phyloP scores from a whole-genome alignment of 768 basidiomycete species.

The Russula sp. region DNA sequence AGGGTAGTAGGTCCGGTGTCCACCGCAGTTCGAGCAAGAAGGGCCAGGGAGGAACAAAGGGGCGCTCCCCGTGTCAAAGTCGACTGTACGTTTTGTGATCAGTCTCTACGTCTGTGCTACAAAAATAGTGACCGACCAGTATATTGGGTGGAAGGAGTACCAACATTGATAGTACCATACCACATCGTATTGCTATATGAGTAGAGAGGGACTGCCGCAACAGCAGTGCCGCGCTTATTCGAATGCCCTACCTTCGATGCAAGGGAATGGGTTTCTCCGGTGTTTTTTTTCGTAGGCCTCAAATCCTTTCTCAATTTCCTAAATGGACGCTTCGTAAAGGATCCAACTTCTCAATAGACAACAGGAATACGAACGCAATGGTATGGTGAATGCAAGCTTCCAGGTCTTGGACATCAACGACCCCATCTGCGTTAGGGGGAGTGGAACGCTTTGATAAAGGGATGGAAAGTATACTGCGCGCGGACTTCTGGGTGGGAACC shows the following conservation, averaged over 20 bases:
- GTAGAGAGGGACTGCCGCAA: not conserved
- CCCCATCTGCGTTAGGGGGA: too few species aligned
- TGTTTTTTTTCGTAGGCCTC: not conserved
- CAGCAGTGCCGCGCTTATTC: not conserved
- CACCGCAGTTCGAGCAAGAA: not conserved
- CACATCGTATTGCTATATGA: not conserved
- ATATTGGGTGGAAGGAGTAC: not conserved
- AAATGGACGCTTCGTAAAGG: not conserved
- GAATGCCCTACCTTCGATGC: not conserved
- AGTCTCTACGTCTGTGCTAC: not conserved
- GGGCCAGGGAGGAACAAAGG: not conserved
- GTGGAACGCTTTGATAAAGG: not conserved
- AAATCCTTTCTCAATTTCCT: not conserved
- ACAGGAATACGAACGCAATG: not conserved
- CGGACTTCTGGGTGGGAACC: not conserved
- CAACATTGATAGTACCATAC: not conserved
- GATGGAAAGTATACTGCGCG: not conserved
- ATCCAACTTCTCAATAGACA: not conserved
- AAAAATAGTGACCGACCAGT: not conserved
- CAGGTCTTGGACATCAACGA: not conserved
- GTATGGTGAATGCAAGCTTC: not conserved
- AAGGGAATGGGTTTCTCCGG: not conserved
- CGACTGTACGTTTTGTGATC: not conserved
- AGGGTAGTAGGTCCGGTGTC: not conserved
- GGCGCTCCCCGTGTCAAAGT: not conserved